A percentile compares a stretch with the other conserved stretches of the same genome.
Conservation (phyloP, 1,284 basidiomycete genomes). For the Somion occarium region DNA sequence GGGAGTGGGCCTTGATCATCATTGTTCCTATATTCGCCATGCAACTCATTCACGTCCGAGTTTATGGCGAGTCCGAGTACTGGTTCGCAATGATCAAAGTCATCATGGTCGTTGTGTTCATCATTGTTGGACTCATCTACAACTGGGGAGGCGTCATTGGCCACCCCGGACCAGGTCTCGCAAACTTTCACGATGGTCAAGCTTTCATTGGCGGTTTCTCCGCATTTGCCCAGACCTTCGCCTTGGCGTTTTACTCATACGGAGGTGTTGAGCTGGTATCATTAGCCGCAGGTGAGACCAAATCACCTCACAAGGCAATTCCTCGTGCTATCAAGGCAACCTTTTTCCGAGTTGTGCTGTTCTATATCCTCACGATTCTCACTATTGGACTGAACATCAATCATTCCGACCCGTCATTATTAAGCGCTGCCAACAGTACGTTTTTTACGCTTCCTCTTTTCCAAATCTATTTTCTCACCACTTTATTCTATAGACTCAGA, state of each 20-base stretch:
- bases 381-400: conserved; percentile 56
- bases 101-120: conserved; percentile 27
- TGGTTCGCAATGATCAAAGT: conserved; percentile 31
- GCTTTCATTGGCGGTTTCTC: conserved; percentile 51
- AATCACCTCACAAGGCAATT: conserved; percentile 55
- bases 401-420: conserved; percentile 41
- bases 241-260: conserved; percentile 65
- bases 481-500: conserved; percentile 31
- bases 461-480: neutral
- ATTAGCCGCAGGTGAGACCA: conserved; percentile 56
- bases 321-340: conserved; percentile 68
- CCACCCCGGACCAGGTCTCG: conserved; percentile 50
- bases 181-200: conserved; percentile 47
- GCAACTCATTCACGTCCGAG: conserved; percentile 41
- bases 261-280: conserved; percentile 74
- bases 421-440: conserved; percentile 40
- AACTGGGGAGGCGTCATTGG: conserved; percentile 54
- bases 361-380: conserved; percentile 54
- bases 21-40: conserved; percentile 41
- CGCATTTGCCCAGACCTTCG: conserved; percentile 48
- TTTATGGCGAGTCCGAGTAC: conserved; percentile 38
- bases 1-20: conserved; percentile 50
- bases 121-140: conserved; percentile 33
- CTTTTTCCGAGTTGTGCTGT: conserved; percentile 61
- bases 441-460: conserved; percentile 3